phyloP scores from a whole-genome alignment of 352 stramenopile species.

The Pythium sp. region DNA sequence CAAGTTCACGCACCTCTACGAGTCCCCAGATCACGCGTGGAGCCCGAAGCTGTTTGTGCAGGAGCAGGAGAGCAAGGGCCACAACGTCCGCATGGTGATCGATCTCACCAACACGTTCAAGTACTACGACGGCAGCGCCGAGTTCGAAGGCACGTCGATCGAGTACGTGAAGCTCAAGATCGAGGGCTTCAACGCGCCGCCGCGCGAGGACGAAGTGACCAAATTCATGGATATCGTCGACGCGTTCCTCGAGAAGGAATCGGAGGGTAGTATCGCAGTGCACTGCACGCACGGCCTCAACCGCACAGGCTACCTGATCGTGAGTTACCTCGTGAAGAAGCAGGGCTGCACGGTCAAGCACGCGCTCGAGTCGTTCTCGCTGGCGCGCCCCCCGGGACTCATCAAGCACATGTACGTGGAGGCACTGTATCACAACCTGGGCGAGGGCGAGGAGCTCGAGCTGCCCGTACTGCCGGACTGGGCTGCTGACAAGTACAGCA shows the following conservation, averaged over 20 bases:
- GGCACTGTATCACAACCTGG: constrained; percentile 58
- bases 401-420: constrained; percentile 87
- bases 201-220: constrained; percentile 40
- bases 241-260: constrained; percentile 40
- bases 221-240: constrained; percentile 69
- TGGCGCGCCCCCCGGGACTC: constrained; percentile 60
- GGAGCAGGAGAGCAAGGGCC: constrained; percentile 27
- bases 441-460: constrained; percentile 32
- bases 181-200: constrained; percentile 64
- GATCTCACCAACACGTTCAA: constrained; percentile 85
- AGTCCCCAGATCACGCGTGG: constrained; percentile 44
- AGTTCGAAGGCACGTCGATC: constrained; percentile 44
- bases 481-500: constrained; percentile 66
- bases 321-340: constrained; percentile 67
- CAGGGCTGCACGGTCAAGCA: constrained; percentile 44
- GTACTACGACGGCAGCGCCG: constrained; percentile 67
- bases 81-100: constrained; percentile 67
- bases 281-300: constrained; percentile 84
- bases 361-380: constrained; percentile 61
- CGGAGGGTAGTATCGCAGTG: constrained; percentile 53
- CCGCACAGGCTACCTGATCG: constrained; percentile 72
- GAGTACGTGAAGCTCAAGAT: constrained; percentile 80
- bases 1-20: constrained; percentile 53
- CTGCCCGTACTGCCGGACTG: constrained; percentile 60
- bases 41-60: constrained; percentile 53